phyloP scores from a whole-genome alignment of 495 filamentous ascomycete genomes.

The Penicillium soppii region DNA sequence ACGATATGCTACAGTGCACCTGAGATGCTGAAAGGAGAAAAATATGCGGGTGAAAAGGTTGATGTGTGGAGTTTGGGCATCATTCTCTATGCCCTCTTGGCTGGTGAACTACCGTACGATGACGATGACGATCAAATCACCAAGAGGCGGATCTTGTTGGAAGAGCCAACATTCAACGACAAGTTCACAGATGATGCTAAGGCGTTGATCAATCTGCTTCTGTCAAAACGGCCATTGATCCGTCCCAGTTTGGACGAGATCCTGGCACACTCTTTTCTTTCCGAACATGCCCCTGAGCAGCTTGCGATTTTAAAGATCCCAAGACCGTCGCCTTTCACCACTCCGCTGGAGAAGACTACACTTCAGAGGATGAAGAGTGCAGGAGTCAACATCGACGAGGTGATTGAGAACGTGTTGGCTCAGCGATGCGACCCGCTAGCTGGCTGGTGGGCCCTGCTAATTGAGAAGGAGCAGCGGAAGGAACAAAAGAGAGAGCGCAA shows the following conservation, averaged over 20 bases:
- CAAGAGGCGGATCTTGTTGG: conserved; percentile 76
- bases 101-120: conserved; percentile 92
- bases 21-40: conserved; percentile 98
- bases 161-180: conserved; percentile 82
- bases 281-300: conserved; percentile 85
- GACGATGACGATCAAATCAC: conserved; percentile 89
- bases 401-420: conserved; percentile 90
- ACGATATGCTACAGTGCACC: conserved; percentile 97
- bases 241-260: conserved; percentile 87
- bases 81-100: conserved; percentile 89
- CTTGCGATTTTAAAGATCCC: conserved; percentile 85
- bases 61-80: conserved; percentile 98
- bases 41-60: conserved; percentile 95
- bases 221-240: conserved; percentile 85
- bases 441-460: conserved; percentile 93
- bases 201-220: conserved; percentile 67
- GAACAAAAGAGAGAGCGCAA: conserved; percentile 79
- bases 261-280: conserved; percentile 81
- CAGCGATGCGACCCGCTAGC: conserved; percentile 86
- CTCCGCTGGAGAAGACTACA: conserved; percentile 84
- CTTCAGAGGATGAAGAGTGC: conserved; percentile 92
- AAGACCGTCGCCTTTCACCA: conserved; percentile 82
- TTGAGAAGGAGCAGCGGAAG: conserved; percentile 96
- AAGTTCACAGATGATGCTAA: conserved; percentile 75
- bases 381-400: conserved; percentile 88